A percentile compares a stretch with the other conserved stretches of the same genome.
Conservation (phyloP, 2,329 filamentous ascomycete species). For the Colletotrichum sp. region DNA sequence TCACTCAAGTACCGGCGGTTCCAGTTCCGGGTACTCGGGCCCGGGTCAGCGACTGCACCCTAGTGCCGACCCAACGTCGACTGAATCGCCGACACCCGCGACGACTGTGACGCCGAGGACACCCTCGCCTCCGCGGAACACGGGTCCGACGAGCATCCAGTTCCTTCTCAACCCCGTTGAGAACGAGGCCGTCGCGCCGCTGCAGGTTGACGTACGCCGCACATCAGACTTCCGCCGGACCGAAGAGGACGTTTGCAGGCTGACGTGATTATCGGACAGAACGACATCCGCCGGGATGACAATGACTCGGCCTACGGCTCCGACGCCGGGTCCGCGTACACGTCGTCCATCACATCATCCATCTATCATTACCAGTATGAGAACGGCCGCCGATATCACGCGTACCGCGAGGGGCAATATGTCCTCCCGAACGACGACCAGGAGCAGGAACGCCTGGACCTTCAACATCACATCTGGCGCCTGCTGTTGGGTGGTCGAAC, state of each 20-base stretch:
- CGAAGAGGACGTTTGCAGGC: neutral
- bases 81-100: neutral
- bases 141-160: neutral
- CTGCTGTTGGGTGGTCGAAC: conserved; percentile 37
- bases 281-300: conserved; percentile 19
- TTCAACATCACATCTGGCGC: conserved; percentile 40
- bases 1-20: neutral
- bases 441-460: conserved; percentile 34
- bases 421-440: conserved; percentile 18
- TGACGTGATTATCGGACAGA: neutral
- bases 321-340: conserved; percentile 33
- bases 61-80: neutral
- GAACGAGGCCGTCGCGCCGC: conserved; percentile 24
- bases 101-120: neutral
- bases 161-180: conserved; percentile 21
- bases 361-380: conserved; percentile 50
- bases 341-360: conserved; percentile 44
- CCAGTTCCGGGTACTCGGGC: conserved; percentile 11
- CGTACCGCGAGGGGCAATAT: conserved; percentile 49
- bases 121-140: neutral
- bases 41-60: neutral
- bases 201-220: conserved; percentile 29
- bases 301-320: conserved; percentile 40
- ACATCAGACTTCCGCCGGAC: neutral
- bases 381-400: conserved; percentile 54